phyloP scores from a whole-genome alignment of 1,284 basidiomycete species.

The Quambalaria eucalypti region DNA sequence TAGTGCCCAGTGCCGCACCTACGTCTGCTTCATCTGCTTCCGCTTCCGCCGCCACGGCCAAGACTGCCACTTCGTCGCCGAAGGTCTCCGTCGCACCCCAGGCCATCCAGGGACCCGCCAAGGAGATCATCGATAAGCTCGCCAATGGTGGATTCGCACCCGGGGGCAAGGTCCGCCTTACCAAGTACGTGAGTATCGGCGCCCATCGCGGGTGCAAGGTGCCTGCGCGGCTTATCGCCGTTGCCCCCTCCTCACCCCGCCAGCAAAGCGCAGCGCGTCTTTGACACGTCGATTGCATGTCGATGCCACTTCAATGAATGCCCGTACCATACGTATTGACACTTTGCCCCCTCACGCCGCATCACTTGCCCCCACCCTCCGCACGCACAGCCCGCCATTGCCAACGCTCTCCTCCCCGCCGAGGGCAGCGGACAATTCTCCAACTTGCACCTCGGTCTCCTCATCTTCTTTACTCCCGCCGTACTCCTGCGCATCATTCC shows the following conservation, averaged over 20 bases:
- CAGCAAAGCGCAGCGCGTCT: too few species aligned
- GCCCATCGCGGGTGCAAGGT: too few species aligned
- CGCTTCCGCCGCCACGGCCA: neutral
- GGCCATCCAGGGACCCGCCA: neutral
- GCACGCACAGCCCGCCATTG: slow-evolving; percentile 22
- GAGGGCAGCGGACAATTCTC: slow-evolving; percentile 48
- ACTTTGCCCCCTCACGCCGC: neutral
- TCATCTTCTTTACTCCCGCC: slow-evolving; percentile 47
- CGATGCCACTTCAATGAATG: slow-evolving; percentile 2
- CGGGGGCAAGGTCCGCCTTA: slow-evolving; percentile 43
- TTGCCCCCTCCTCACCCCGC: neutral
- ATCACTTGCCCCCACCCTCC: neutral
- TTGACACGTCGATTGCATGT: neutral
- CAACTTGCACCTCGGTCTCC: slow-evolving; percentile 61
- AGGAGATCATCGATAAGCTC: slow-evolving; percentile 1
- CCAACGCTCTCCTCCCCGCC: slow-evolving; percentile 41
- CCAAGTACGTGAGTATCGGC: slow-evolving; percentile 26
- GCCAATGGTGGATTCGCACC: slow-evolving; percentile 19
- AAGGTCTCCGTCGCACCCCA: neutral
- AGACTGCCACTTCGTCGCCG: neutral
- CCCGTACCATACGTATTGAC: too few species aligned
- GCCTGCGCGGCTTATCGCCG: too few species aligned
- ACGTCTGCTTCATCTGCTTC: too few species aligned
- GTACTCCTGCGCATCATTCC: slow-evolving; percentile 40
- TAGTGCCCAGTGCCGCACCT: neutral